Conservation (phyloP, 108 stramenopile species). For the Mediolabrus comicus region DNA sequence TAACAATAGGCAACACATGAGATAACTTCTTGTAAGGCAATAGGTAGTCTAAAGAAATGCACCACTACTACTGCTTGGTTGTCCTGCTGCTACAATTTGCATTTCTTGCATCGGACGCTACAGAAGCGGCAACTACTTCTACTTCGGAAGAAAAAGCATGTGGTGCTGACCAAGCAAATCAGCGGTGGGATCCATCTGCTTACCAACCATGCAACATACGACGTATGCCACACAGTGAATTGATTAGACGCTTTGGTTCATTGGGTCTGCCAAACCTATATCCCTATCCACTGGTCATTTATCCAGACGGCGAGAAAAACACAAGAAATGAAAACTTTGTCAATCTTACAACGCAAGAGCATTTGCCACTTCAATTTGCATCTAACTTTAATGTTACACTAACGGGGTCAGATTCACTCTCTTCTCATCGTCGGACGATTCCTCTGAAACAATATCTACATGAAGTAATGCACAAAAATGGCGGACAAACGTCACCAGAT, state of each 20-base stretch:
- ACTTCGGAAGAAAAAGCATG: no score
- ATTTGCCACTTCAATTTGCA: slow-evolving; percentile 52
- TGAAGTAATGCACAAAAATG: slow-evolving; percentile 37
- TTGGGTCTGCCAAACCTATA: slow-evolving; percentile 56
- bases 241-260: slow-evolving; percentile 38
- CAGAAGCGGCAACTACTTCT: not conserved
- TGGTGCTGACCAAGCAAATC: not conserved
- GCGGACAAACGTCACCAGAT: slow-evolving; percentile 53
- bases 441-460: slow-evolving; percentile 64
- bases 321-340: slow-evolving; percentile 50
- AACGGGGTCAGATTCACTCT: slow-evolving; percentile 76
- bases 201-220: slow-evolving; percentile 68
- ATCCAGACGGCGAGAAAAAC: slow-evolving; percentile 13
- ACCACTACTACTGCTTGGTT: no score
- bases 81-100: no score
- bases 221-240: slow-evolving; percentile 43
- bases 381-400: slow-evolving; percentile 72
- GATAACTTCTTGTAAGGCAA: no score
- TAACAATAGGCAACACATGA: no score
- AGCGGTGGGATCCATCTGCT: slow-evolving; percentile 55
- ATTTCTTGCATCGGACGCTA: no score
- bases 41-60: no score
- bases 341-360: slow-evolving; percentile 45
- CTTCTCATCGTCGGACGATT: slow-evolving; percentile 66
- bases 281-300: slow-evolving; percentile 58